Evolutionary conservation across 2,329 filamentous ascomycete genomes (phyloP).

Genomic region (Fusarium armeniacum): DNA sequence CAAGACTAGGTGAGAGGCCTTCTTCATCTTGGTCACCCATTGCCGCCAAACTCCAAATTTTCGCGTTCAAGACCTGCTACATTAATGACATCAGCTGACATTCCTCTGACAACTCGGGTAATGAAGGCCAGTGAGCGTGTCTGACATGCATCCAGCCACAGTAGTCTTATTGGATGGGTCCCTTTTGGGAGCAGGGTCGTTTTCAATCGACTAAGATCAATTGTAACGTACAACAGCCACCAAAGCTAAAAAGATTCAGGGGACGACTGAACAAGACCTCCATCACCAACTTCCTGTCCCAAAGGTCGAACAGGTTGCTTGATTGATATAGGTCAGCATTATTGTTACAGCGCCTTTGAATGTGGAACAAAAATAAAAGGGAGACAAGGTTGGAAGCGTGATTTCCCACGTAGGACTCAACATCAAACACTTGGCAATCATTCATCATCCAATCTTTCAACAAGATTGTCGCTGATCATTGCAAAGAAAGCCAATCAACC

Average conservation of each 20-base stretch:
- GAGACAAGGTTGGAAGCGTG: background rate
- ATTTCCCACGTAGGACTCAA: background rate
- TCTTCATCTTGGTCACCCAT: background rate
- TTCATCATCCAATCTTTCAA: background rate
- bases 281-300: background rate
- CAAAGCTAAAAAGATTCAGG: too few relatives aligned
- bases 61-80: background rate
- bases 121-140: background rate
- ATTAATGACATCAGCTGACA: background rate
- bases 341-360: background rate
- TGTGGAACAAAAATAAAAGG: background rate
- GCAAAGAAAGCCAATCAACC: background rate
- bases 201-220: background rate
- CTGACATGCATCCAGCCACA: slow-evolving; percentile 1
- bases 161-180: background rate
- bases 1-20: background rate
- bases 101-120: background rate
- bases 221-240: background rate
- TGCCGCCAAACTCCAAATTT: background rate
- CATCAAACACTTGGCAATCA: slow-evolving; percentile 1
- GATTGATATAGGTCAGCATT: too few relatives aligned
- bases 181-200: background rate
- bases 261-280: background rate
- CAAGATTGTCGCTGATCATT: background rate
- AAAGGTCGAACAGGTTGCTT: background rate